Percentiles rank a stretch among this genome's conserved stretches.
phyloP scores from a whole-genome alignment of 352 stramenopile genomes.

The Phytophthora crassamura region DNA sequence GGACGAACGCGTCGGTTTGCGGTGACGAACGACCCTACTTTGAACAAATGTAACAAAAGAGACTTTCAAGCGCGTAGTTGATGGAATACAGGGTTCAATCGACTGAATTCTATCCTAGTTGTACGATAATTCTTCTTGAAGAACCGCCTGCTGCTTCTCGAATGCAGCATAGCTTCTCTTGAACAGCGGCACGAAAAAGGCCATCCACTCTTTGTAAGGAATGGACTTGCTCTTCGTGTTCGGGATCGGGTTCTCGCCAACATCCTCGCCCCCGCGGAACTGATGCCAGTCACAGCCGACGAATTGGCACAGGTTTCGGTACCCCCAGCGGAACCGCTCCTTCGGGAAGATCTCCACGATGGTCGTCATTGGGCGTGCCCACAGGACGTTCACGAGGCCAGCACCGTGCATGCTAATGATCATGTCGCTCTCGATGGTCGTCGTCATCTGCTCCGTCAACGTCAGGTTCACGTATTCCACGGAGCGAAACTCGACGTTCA shows the following conservation, averaged over 20 bases:
- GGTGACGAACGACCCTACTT: too few relatives aligned
- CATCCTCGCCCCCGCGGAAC: constrained; percentile 53
- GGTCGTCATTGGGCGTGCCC: constrained; percentile 56
- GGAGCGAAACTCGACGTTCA: constrained; percentile 53
- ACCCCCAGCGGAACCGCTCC: constrained; percentile 61
- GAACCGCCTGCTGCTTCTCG: constrained; percentile 23
- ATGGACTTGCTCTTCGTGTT: constrained; percentile 65
- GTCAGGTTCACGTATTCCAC: constrained; percentile 71
- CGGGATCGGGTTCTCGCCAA: constrained; percentile 25
- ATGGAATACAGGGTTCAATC: too few relatives aligned
- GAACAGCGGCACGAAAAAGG: constrained; percentile 63
- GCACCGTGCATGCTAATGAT: constrained; percentile 87
- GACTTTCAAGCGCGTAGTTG: too few relatives aligned
- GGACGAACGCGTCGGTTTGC: too few relatives aligned
- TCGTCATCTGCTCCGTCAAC: constrained; percentile 68
- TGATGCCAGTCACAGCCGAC: constrained; percentile 71
- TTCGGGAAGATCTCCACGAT: constrained; percentile 83
- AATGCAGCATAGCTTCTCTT: constrained; percentile 24
- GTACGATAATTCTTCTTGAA: constrained; percentile 10
- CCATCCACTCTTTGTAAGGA: constrained; percentile 54
- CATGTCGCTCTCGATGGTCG: constrained; percentile 71
- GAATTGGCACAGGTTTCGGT: constrained; percentile 80
- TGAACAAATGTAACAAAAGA: too few relatives aligned
- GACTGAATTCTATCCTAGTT: too few relatives aligned
- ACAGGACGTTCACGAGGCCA: constrained; percentile 82